Conservation (phyloP, 116 monocot genomes). For the Iris pallida region DNA sequence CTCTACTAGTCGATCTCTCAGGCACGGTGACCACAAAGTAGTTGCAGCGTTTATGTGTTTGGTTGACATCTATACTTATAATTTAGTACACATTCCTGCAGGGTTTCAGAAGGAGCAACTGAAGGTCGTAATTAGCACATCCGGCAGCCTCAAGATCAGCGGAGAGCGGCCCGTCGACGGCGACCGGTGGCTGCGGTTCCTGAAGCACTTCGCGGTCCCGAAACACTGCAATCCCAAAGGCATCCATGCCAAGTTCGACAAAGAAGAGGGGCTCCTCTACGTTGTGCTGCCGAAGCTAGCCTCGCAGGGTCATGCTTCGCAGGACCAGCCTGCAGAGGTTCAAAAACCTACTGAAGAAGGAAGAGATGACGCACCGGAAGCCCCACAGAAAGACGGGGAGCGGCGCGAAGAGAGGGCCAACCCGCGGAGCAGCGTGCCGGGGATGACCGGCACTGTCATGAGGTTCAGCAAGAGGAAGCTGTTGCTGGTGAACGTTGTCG, state of each 20-base stretch:
- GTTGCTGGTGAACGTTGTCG: slow-evolving; percentile 9
- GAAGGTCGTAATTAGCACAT: slow-evolving; percentile 27
- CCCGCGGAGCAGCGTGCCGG: not conserved
- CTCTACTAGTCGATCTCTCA: slow-evolving; percentile 23
- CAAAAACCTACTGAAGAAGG: too few relatives aligned
- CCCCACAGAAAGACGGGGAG: not conserved
- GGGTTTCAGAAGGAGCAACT: slow-evolving; percentile 44
- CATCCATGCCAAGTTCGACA: slow-evolving; percentile 37
- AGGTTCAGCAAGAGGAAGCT: not conserved
- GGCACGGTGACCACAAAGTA: slow-evolving; percentile 14
- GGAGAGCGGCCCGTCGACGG: slow-evolving; percentile 23
- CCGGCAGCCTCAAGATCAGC: slow-evolving; percentile 25
- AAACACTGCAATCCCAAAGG: slow-evolving; percentile 5
- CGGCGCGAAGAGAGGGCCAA: not conserved
- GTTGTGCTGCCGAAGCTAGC: slow-evolving; percentile 25
- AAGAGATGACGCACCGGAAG: not conserved
- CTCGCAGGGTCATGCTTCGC: not conserved
- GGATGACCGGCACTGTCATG: not conserved
- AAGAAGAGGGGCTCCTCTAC: slow-evolving; percentile 20
- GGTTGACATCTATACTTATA: too few relatives aligned
- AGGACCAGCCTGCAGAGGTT: not conserved
- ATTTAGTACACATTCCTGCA: not conserved
- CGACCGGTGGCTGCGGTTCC: slow-evolving; percentile 21
- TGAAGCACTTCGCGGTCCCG: slow-evolving; percentile 17
- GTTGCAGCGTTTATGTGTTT: too few relatives aligned